Base-by-base conservation (phyloP, 2,329 filamentous ascomycete genomes). In the Penicillium nordicum region DNA sequence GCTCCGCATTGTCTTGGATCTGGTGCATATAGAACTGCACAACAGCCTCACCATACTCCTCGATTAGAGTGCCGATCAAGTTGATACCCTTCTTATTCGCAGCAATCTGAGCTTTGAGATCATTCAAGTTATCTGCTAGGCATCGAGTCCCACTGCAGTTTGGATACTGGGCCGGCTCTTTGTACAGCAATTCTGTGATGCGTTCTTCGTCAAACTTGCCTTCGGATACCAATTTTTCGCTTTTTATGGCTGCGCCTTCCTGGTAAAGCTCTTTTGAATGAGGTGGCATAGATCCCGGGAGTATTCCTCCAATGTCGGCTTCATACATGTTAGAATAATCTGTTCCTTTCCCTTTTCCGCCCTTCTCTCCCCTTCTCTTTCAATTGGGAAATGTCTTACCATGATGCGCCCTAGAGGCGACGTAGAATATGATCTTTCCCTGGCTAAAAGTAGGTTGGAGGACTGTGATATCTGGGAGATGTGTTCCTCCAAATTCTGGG, bases 61-160 rank as follows among this genome's bases (percentile, higher is more conserved):
- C 82, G 63, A 92, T 90, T 4, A 92, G 75, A 0, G 82, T 79
- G 38, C 80, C 80, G 59, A 93, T 91, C 21, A 91, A 79, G 41
- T 83, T 86, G 66, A 91, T 91, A 5, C 90, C 90, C 68, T 90
- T 91, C 65, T 90, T 87, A 65, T 94, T 93, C 9, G 89, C 88
- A 2, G 90, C 88, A 5, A 92, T 85, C 68, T 92, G 89, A 0
- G 90, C 90, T 72, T 92, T 91, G 40, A 94, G 78, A 68, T 94
- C 90, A 58, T 89, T 90, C 66, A 94, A 78, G 67, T 94, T 94
- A 69, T 94, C 90, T 11, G 83, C 83, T 0, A 93, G 78, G 67
- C 88, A 89, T 50, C 89, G 80, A 0, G 89, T 92, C 1, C 89
- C 89, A 61, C 83, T 87, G 75, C 89, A 92, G 2, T 86, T 88